Percentiles rank a stretch among this genome's conserved stretches.
phyloP scores from a whole-genome alignment of 345 rosid genomes.

The Sonneratia caseolaris region DNA sequence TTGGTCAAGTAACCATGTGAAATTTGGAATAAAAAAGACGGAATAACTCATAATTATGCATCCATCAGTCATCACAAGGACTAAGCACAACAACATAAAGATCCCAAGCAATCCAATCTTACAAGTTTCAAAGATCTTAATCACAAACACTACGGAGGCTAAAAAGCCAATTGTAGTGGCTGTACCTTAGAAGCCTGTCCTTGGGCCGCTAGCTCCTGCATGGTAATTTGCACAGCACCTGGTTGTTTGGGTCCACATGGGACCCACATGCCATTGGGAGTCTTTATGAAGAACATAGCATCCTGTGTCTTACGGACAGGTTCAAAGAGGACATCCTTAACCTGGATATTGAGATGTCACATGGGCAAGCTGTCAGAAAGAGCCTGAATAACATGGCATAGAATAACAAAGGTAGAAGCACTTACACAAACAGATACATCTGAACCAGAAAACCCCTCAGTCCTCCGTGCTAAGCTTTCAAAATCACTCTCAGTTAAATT shows the following conservation, averaged over 20 bases:
- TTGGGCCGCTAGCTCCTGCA: conserved; percentile 74
- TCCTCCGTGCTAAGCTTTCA: conserved; percentile 61
- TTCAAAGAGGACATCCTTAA: conserved; percentile 86
- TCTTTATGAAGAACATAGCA: conserved; percentile 67
- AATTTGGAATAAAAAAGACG: no score
- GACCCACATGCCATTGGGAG: conserved; percentile 56
- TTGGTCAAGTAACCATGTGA: no score
- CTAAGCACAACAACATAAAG: no score
- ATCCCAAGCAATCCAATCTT: no score
- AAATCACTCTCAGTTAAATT: conserved; percentile 78
- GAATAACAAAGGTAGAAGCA: not conserved
- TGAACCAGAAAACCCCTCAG: conserved; percentile 94
- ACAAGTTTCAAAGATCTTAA: no score
- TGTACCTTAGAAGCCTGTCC: conserved; percentile 68
- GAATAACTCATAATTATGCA: no score
- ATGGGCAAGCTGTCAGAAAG: conserved; percentile 3
- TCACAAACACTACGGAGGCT: not conserved
- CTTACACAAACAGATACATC: conserved; percentile 92
- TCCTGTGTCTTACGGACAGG: conserved; percentile 93
- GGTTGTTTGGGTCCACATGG: conserved; percentile 90
- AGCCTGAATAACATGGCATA: not conserved
- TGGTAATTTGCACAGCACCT: conserved; percentile 62
- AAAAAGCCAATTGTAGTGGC: not conserved
- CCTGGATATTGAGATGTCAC: conserved; percentile 26
- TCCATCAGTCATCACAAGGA: no score